A percentile compares a stretch with the other conserved stretches of the same genome.
Conservation (phyloP, 495 filamentous ascomycete species). For the Podospora fimiseda region DNA sequence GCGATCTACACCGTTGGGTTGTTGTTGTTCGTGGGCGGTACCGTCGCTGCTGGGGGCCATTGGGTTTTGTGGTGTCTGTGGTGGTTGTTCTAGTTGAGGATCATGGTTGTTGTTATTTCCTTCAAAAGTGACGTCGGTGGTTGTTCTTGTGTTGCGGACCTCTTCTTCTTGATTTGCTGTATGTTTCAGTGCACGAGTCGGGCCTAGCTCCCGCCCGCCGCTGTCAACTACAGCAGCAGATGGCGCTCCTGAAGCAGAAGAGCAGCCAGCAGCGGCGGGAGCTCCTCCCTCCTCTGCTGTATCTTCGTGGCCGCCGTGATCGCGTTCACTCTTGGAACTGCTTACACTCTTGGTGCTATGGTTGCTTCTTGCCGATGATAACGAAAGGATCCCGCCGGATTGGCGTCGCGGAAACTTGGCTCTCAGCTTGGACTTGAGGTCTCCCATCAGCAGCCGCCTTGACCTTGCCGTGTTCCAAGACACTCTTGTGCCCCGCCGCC, state of each 20-base stretch:
- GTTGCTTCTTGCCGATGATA: slow-evolving; percentile 27
- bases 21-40: background rate
- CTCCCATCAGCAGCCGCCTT: slow-evolving; percentile 33
- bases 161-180: slow-evolving; percentile 11
- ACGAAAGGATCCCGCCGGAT: slow-evolving; percentile 31
- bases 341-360: slow-evolving; percentile 13
- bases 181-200: slow-evolving; percentile 9
- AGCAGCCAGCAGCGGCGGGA: background rate
- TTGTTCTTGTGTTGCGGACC: background rate
- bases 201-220: slow-evolving; percentile 1
- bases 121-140: slow-evolving; percentile 13
- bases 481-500: background rate
- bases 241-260: background rate
- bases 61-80: background rate
- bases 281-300: slow-evolving; percentile 1
- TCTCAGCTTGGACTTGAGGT: slow-evolving; percentile 41
- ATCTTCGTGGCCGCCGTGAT: slow-evolving; percentile 7
- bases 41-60: background rate
- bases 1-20: slow-evolving; percentile 17
- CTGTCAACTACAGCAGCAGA: background rate
- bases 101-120: too few species aligned
- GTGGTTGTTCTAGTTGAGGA: background rate
- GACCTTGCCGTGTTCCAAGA: background rate
- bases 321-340: slow-evolving; percentile 12
- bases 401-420: slow-evolving; percentile 42